Evolutionary conservation across 306 rosid genomes (phyloP), one percentile per base, ranked within the genome.

Genomic region (Chamaecrista fasciculata): DNA sequence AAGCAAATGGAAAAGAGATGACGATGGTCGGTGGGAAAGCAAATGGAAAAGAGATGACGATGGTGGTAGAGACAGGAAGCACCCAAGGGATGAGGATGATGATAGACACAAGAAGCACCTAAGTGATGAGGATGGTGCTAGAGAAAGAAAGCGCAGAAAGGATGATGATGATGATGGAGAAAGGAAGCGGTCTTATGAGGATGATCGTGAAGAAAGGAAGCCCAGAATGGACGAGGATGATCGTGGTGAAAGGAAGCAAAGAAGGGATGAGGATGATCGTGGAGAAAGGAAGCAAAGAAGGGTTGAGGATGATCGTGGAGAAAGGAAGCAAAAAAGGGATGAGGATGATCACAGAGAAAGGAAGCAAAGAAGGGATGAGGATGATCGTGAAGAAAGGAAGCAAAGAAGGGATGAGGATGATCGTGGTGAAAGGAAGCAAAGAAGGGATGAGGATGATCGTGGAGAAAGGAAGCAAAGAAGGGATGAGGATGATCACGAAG

Each of bases 31-130:
- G 44, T n/a, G 24, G 1, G 40, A 64, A 9, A 44, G 55, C n/a
- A 66, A 48, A 1, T 40, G 47, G 2, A 26, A 3, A 8, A 25
- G 4, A n/a, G 67, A 42, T 28, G 81, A 71, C 14, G 70, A 66
- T 47, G 48, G 8, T 40, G 51, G 29, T 44, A 66, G 52, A n/a
- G 76, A 34, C 11, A 50, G 62, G 71, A 69, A 69, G 73, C 78
- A 52, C n/a, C n/a, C n/a, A n/a, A 69, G 65, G 62, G 73, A 36
- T 55, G 86, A 79, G 29, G 78, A 74, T 63, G 81, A 36, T 15
- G 53, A 10, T 10, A 53, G 72, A 8, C 76, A 24, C n/a, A 69
- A 66, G 42, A 78, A 60, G 51, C 34, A 12, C 49, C 5, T 3
- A 14, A 72, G 70, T 80, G 67, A 60, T 40, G 81, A 66, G 19